Evolutionary conservation across 495 filamentous ascomycete genomes (phyloP), one percentile per base, ranked within the genome.

Genomic region (Amniculicola lignicola): DNA sequence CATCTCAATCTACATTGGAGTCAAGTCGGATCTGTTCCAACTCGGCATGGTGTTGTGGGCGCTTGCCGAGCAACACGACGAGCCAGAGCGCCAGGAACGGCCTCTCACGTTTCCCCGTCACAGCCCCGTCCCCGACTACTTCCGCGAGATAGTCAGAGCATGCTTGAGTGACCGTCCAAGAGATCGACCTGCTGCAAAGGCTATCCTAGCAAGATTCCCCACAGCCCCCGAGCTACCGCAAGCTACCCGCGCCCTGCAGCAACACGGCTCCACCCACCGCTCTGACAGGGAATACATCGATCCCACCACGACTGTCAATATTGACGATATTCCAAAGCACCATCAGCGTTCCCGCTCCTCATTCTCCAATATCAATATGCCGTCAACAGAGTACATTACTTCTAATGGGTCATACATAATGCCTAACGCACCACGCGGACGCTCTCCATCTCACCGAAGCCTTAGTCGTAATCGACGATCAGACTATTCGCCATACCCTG

Each of bases 11-110:
- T 96, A 95, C 67, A 97, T 98, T 67, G 93, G 93, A 4, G 89
- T 96, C 70, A 98, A 97, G 70, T 95, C 91, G 0, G 93, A 98
- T 69, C 75, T 97, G 1, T 98, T 84, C 64, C 93, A 98, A 64
- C 77, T 97, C 2, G 93, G 93, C 22, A 98, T 98, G 94, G 92
- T 95, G 1, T 77, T 98, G 2, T 98, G 92, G 90, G 90, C 89
- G 6, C 73, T 98, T 29, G 91, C 89, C 2, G 87, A 83, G 59
- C 80, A 88, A 56, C 79, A 89, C 33, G 93, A 96, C 61, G 93
- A 98, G 61, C 93, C 93, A 3, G 93, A 98, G 67, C 76, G 81
- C 15, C 80, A 85, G 44, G 79, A 75, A 36, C 81, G 88, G n/a
- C 93, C 93, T 1, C 69, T 97, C 68, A 14, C 22, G 61, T 28